Percentiles rank a stretch among this genome's conserved stretches.
phyloP scores from a whole-genome alignment of 441 rosid species.

The Mallotus japonicus region DNA sequence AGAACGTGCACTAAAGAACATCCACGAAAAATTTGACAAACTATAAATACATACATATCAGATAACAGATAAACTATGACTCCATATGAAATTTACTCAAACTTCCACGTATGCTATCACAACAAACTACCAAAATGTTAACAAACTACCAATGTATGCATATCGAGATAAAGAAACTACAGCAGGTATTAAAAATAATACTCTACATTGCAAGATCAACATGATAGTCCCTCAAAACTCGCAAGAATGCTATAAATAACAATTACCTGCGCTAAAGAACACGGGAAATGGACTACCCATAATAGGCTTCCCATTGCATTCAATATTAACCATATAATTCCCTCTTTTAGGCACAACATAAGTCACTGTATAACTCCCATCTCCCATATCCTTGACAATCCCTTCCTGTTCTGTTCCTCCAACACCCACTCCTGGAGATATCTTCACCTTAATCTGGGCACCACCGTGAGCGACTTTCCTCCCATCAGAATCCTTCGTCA shows the following conservation, averaged over 20 bases:
- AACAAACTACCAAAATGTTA: not conserved
- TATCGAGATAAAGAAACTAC: not conserved
- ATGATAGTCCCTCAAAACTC: not conserved
- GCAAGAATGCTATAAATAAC: not conserved
- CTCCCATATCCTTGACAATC: slow-evolving; percentile 89
- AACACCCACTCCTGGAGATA: slow-evolving; percentile 87
- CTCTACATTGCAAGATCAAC: not conserved
- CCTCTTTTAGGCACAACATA: slow-evolving; percentile 98
- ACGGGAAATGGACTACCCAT: slow-evolving; percentile 98
- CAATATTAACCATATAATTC: slow-evolving; percentile 90
- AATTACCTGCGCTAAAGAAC: slow-evolving; percentile 87
- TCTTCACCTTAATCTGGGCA: slow-evolving; percentile 68
- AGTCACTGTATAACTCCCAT: slow-evolving; percentile 83
- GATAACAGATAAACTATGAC: too few species aligned
- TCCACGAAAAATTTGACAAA: too few species aligned
- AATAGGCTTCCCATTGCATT: slow-evolving; percentile 81
- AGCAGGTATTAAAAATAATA: not conserved
- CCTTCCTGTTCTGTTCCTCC: slow-evolving; percentile 95
- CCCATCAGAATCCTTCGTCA: slow-evolving; percentile 85
- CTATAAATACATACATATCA: too few species aligned
- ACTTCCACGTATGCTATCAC: too few species aligned
- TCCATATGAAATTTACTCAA: too few species aligned
- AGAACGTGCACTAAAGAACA: not conserved
- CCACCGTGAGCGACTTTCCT: slow-evolving; percentile 82
- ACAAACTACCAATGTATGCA: not conserved